These are phyloP conservation scores for Volvox carteri DNA, from an alignment of 163 green algal genomes.

Conservation along the genomic window DNA sequence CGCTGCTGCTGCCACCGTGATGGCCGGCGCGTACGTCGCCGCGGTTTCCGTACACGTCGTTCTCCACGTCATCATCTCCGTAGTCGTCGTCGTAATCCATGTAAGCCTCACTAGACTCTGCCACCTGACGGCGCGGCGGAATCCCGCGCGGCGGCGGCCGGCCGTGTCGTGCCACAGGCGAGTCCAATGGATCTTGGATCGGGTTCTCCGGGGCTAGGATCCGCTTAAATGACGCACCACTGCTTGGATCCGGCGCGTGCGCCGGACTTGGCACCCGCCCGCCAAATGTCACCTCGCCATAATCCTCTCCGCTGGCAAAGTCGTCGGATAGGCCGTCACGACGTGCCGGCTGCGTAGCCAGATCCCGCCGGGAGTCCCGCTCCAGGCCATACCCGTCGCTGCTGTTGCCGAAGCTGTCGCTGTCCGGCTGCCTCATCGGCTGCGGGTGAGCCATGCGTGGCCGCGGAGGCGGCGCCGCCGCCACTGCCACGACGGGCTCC, in stretches of 20 bases:
- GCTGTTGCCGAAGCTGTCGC: neutral
- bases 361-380: neutral
- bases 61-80: constrained; percentile 3
- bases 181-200: constrained; percentile 14
- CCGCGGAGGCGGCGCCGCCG: too few species aligned
- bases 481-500: neutral
- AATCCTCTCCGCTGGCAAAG: neutral
- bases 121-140: neutral
- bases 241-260: too few species aligned
- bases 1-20: too few species aligned
- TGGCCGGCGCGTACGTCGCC: neutral
- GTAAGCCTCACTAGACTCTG: constrained; percentile 16
- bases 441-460: neutral
- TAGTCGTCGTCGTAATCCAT: neutral
- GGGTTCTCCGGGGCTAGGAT: neutral
- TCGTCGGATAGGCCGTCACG: neutral
- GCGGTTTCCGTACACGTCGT: constrained; percentile 15
- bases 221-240: neutral
- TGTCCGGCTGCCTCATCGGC: neutral
- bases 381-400: neutral
- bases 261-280: neutral
- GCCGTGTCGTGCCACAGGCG: neutral
- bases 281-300: neutral
- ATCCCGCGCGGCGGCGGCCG: constrained; percentile 25
- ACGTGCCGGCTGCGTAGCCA: neutral